Base-by-base conservation (phyloP, 2,329 filamentous ascomycete species). In the Didymella pomorum region DNA sequence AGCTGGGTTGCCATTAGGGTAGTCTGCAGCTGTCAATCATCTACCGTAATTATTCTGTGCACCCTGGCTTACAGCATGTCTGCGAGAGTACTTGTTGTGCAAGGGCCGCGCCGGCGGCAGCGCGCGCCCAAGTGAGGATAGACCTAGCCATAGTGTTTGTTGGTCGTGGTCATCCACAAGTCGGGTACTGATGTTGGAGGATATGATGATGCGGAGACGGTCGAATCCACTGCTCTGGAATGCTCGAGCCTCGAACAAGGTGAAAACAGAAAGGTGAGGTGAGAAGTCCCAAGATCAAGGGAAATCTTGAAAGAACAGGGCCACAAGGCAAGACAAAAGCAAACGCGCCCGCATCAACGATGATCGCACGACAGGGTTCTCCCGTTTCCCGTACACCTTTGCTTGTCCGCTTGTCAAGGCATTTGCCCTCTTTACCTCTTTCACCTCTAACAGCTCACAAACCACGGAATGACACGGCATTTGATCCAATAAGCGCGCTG, bases 1-100 rank as follows among this genome's bases (percentile, higher is more conserved):
- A 11, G 73, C 71, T 45, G 61, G 18, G 7, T 45, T 50, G 41
- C 74, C 74, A 52, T 75, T 72, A 23, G 72, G 72, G 43, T 76
- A 77, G 65, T 76, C 74, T 76, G 54, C 21, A 8, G 18, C 16
- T 31, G 58, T 71, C n/a, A 69, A 59, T 54, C 25, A 18, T 16
- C 25, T n/a, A 26, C 47, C 21, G 18, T 12, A 1, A 25, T 14
- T n/a, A 8, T 37, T 7, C 18, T 8, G 12, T 10, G 16, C 8
- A 20, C 16, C 16, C 11, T 21, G 28, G 56, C 71, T 53, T 65
- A 75, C 73, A 75, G 67, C 73, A 75, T 58, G 67, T 49, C 52
- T 73, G 67, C 31, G 68, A 67, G 37, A 63, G 55, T 7, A 53
- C 52, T n/a, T 68, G 68, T 11, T 59, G 44, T 39, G 65, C 58